These are phyloP conservation scores for Chrysanthemum makinoi DNA, from an alignment of 129 eudicot species.

Conservation along the genomic window DNA sequence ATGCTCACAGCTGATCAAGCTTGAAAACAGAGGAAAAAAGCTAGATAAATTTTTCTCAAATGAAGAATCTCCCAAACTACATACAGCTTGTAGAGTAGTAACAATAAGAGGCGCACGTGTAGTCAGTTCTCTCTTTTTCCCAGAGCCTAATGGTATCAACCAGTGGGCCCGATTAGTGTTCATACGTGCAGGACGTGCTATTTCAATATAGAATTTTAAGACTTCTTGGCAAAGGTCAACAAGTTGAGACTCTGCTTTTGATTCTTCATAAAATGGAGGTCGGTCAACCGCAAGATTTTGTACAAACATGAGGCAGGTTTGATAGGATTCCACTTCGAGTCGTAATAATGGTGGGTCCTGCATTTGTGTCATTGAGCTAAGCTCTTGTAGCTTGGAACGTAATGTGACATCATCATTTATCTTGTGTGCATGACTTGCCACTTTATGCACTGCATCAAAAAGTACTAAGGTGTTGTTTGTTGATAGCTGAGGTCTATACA, in stretches of 20 bases:
- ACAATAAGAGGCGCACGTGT: constrained; percentile 85
- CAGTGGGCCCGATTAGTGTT: constrained; percentile 36
- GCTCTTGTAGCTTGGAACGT: constrained; percentile 72
- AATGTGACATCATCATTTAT: constrained; percentile 56
- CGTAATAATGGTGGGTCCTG: constrained; percentile 94
- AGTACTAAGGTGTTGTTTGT: constrained; percentile 51
- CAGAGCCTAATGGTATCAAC: constrained; percentile 80
- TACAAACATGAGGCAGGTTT: constrained; percentile 67
- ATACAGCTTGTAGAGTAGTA: constrained; percentile 65
- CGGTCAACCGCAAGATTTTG: constrained; percentile 74
- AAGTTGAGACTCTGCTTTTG: constrained; percentile 70
- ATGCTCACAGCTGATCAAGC: constrained; percentile 84
- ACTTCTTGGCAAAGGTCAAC: constrained; percentile 74
- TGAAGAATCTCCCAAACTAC: constrained; percentile 62
- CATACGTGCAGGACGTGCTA: constrained; percentile 40
- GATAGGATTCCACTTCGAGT: constrained; percentile 89
- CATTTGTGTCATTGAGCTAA: constrained; percentile 72
- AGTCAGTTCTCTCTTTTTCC: constrained; percentile 75
- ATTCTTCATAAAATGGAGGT: constrained; percentile 50
- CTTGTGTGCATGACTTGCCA: constrained; percentile 80
- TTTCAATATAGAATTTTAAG: constrained; percentile 59
- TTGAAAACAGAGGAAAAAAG: constrained; percentile 70
- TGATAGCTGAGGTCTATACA: constrained; percentile 66
- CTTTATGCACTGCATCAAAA: constrained; percentile 71
- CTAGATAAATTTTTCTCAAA: constrained; percentile 61